A percentile compares a stretch with the other conserved stretches of the same genome.
Evolutionary conservation across 176 grass and related monocot genomes (phyloP).

Genomic region (Chrysopogon serrulatus): DNA sequence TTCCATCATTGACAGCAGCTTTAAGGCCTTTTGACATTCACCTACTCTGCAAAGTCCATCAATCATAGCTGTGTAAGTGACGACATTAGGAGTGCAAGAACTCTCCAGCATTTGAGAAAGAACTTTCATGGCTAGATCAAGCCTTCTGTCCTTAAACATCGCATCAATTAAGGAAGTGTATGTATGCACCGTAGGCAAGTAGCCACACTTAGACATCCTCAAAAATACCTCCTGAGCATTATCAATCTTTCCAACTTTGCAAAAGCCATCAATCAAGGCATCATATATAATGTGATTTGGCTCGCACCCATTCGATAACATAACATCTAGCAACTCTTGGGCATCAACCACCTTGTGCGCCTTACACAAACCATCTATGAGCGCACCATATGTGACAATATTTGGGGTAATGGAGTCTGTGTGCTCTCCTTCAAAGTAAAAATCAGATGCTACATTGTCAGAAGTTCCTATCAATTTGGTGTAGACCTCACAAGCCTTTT

Average conservation of each 20-base stretch:
- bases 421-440: conserved; percentile 47
- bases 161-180: conserved; percentile 90
- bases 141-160: conserved; percentile 87
- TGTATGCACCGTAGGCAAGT: conserved; percentile 79
- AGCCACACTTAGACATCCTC: conserved; percentile 74
- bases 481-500: conserved; percentile 81
- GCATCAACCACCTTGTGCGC: conserved; percentile 83
- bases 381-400: conserved; percentile 92
- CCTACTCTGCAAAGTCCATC: conserved; percentile 84
- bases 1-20: conserved; percentile 76
- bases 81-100: conserved; percentile 83
- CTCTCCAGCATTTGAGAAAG: conserved; percentile 86
- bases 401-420: conserved; percentile 47
- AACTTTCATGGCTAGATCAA: conserved; percentile 95
- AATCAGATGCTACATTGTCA: conserved; percentile 48
- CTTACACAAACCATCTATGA: conserved; percentile 95
- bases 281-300: conserved; percentile 92
- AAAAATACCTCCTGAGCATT: conserved; percentile 86
- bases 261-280: conserved; percentile 89
- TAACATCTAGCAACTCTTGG: conserved; percentile 65
- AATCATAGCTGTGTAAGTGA: conserved; percentile 97
- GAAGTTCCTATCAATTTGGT: conserved; percentile 59
- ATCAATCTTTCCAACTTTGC: conserved; percentile 79
- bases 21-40: conserved; percentile 76
- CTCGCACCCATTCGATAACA: conserved; percentile 62